A percentile compares a stretch with the other conserved stretches of the same genome.
Evolutionary conservation across 2,329 filamentous ascomycete genomes (phyloP).

Genomic region (Sarocladium brachiariae): DNA sequence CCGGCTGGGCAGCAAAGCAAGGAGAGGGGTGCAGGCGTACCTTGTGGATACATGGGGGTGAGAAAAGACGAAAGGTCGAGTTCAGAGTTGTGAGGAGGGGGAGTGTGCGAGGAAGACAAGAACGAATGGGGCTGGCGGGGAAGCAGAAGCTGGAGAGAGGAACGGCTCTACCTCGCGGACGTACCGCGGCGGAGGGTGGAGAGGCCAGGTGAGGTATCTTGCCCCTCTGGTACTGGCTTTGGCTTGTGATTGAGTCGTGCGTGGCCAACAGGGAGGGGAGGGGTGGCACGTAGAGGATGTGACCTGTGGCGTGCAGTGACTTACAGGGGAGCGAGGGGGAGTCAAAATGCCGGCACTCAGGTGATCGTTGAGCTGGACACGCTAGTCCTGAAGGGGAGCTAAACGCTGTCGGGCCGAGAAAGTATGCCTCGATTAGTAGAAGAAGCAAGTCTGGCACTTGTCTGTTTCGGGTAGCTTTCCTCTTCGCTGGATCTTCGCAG

Average conservation of each 20-base stretch:
- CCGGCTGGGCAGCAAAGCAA: background rate
- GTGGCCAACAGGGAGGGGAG: background rate
- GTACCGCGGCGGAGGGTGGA: conserved; percentile 7
- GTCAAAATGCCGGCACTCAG: conserved; percentile 10
- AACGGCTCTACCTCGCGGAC: background rate
- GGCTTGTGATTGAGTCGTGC: conserved; percentile 9
- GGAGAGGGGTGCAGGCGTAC: conserved; percentile 3
- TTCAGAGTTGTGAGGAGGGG: background rate
- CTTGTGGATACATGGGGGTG: conserved; percentile 3
- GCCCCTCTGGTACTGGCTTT: conserved; percentile 3
- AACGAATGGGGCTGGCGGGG: background rate
- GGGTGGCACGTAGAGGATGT: background rate
- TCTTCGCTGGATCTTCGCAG: background rate
- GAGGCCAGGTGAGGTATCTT: background rate
- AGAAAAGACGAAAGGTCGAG: background rate
- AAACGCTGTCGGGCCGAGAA: background rate
- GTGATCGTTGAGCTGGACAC: background rate
- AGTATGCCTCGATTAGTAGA: background rate
- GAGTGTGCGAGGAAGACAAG: background rate
- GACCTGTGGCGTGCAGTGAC: background rate
- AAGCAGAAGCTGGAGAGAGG: background rate
- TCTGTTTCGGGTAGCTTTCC: background rate
- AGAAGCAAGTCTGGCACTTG: background rate
- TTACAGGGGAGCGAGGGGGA: background rate
- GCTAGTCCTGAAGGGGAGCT: background rate